Base-by-base conservation (phyloP, 768 basidiomycete species). In the Cyclocybe cylindracea region DNA sequence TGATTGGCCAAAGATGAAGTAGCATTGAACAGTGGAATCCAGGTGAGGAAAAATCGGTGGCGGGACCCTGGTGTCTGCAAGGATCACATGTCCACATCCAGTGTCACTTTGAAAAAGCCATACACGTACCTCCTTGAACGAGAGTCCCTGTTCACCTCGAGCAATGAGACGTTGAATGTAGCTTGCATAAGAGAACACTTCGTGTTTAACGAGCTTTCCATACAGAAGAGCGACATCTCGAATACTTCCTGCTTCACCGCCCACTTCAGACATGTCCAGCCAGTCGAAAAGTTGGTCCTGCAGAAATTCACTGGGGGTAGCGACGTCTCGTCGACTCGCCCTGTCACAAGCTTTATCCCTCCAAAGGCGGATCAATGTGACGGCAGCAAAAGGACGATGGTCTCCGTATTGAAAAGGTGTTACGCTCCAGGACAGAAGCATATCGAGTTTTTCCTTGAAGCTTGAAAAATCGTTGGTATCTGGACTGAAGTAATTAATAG, bases 121-220 rank as follows among this genome's bases (percentile, higher is more conserved):
- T 6, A 19, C 7, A 57, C 77, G 33, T 59, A 86, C 87, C 67
- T 85, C 79, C 11, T 67, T 66, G 55, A 64, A 75, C 3, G 78
- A 77, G 34, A 91, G 66, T 7, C 84, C 87, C 0, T 67, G 59
- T 63, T 92, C 91, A 7, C 88, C 85, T 13, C 91, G 80, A 4
- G 89, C 89, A 48, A 94, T 83, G n/a, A 93, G 74, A 38, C 89
- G 80, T 60, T 91, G 88, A 36, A 92, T 79, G 60, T 92, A 93
- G 38, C 75, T 76, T 10, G 82, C 74, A 58, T 89, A 92, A 7
- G 86, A 87, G 64, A 92, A 92, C 14, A 91, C 63, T 10, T 79
- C 82, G n/a, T 73, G 69, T 62, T 84, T 83, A 10, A 89, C 80
- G 2, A 94, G 76, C 62, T 87, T 84, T 3, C 85, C 89, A 48